phyloP scores from a whole-genome alignment of 1,284 basidiomycete species.

The Ustilago shanxiensis region DNA sequence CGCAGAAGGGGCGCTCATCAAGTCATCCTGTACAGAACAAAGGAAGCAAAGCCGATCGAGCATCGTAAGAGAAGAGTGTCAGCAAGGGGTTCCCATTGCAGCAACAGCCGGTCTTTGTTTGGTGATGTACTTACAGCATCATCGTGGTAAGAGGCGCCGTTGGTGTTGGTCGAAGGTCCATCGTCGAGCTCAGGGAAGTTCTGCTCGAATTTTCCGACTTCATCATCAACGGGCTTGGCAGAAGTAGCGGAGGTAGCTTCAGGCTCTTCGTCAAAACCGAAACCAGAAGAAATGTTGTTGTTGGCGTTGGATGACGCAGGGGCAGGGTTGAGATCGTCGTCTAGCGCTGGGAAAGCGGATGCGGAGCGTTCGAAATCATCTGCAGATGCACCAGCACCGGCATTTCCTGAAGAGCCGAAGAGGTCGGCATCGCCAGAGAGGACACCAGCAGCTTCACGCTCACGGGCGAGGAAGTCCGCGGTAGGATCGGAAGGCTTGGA shows the following conservation, averaged over 20 bases:
- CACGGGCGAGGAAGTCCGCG: conserved; percentile 68
- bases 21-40: conserved; percentile 64
- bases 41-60: too few relatives aligned
- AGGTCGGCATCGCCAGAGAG: conserved; percentile 60
- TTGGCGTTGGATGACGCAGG: conserved; percentile 11
- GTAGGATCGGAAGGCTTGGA: conserved; percentile 63
- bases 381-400: conserved; percentile 27
- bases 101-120: too few relatives aligned
- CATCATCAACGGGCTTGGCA: conserved; percentile 73
- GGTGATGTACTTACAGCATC: conserved; percentile 28
- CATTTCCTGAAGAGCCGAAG: conserved; percentile 60
- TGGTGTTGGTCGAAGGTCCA: conserved; percentile 18
- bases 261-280: conserved; percentile 39
- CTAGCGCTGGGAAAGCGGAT: conserved; percentile 74
- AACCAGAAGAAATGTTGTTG: conserved; percentile 19
- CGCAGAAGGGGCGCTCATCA: conserved; percentile 70
- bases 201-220: conserved; percentile 89
- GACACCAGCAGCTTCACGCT: conserved; percentile 64
- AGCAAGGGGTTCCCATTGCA: too few relatives aligned
- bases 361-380: conserved; percentile 72
- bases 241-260: conserved; percentile 18
- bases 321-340: conserved; percentile 67
- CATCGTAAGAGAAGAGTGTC: background rate
- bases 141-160: conserved; percentile 30
- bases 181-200: conserved; percentile 88